phyloP scores from a whole-genome alignment of 139 green algal genomes.

The Zygnema circumcarinatum region DNA sequence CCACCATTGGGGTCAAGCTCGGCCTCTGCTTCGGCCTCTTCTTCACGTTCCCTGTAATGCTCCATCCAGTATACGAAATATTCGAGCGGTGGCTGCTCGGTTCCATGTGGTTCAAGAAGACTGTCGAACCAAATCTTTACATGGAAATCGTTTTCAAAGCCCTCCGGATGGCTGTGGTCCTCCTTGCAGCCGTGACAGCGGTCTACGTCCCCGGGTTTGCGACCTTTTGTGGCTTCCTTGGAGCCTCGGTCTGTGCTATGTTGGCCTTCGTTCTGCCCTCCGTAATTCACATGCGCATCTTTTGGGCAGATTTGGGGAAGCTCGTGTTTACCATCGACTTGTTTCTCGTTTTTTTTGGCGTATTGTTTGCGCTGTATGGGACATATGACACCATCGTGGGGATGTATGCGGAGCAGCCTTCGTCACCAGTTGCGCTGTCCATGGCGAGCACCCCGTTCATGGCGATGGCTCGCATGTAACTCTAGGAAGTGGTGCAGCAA shows the following conservation, averaged over 20 bases:
- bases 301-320: background rate
- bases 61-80: constrained; percentile 64
- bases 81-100: constrained; percentile 12
- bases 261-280: constrained; percentile 49
- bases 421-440: too few species aligned
- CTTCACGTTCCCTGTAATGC: constrained; percentile 74
- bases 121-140: constrained; percentile 16
- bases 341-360: constrained; percentile 30
- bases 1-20: constrained; percentile 63
- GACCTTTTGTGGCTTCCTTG: constrained; percentile 38
- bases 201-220: constrained; percentile 46
- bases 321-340: background rate
- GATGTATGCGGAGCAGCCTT: too few species aligned
- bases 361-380: constrained; percentile 38
- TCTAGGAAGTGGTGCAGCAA: too few species aligned
- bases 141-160: constrained; percentile 9
- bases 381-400: constrained; percentile 16
- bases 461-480: too few species aligned
- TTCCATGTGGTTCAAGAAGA: constrained; percentile 33
- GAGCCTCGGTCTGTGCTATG: constrained; percentile 46
- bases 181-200: constrained; percentile 1
- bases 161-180: constrained; percentile 20
- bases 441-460: too few species aligned
- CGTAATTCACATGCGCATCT: constrained; percentile 33
- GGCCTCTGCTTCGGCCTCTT: constrained; percentile 67